Evolutionary conservation across 2,329 filamentous ascomycete species (phyloP), one percentile per base, ranked within the genome.

Genomic region (Podosphaera fusca): DNA sequence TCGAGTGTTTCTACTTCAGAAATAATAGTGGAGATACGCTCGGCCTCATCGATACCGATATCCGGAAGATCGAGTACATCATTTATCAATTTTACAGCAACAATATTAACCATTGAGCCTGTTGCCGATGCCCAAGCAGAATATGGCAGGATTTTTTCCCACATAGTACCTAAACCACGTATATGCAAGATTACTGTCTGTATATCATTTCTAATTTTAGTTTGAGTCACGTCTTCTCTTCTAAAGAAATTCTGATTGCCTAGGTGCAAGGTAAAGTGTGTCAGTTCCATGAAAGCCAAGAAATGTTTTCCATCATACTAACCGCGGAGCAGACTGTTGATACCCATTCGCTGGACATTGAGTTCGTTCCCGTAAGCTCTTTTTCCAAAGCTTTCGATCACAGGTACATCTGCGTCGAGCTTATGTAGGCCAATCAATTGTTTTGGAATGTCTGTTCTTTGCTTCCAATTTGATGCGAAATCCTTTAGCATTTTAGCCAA

Each of bases 41-140:
- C 82, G 0, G 80, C 79, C 61, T 82, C 79, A 40, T 83, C 80
- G 62, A 81, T 78, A 5, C 78, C 74, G 56, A 83, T 79, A 0
- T 76, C 74, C 0, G 75, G 63, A 63, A 82, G 73, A 50, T 83
- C 80, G 66, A 80, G 75, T 51, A 83, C 78, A 60, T 83, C 80
- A 30, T 45, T 58, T 55, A 84, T 82, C 50, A 83, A 71, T 63
- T 81, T 81, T n/a, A 71, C 68, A 4, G 79, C 75, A 42, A 82
- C 68, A 0, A 76, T 72, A 59, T 82, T 79, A 0, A 74, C 74
- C 1, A 84, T 70, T 0, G 77, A 76, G 3, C 80, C 80, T 6
- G 80, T 70, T 0, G 79, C 79, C 61, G 82, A 80, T 30, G 74
- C 74, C 78, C 79, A 82, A 4, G 77, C 78, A 2, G 79, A 82